phyloP scores from a whole-genome alignment of 768 basidiomycete species.

The Calocybe cyanea region DNA sequence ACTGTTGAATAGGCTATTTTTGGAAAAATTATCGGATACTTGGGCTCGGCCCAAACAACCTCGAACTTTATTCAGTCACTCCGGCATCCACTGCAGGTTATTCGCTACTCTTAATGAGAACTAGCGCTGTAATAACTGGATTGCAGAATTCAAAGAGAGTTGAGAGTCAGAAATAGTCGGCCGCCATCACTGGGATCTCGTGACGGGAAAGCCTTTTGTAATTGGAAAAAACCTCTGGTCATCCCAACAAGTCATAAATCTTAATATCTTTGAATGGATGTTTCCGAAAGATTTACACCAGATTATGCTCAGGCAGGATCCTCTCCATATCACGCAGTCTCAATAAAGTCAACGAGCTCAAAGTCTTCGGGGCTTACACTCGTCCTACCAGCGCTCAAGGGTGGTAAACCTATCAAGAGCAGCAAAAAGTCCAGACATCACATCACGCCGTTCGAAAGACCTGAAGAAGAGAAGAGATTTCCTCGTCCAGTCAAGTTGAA shows the following conservation, averaged over 20 bases:
- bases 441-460: conserved; percentile 24
- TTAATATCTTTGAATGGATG: conserved; percentile 17
- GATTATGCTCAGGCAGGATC: conserved; percentile 10
- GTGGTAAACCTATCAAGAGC: conserved; percentile 52
- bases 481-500: conserved; percentile 70
- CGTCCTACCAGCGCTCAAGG: conserved; percentile 63
- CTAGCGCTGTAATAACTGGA: too few species aligned
- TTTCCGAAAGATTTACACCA: conserved; percentile 17
- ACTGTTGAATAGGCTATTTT: too few species aligned
- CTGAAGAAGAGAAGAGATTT: conserved; percentile 34
- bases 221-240: too few species aligned
- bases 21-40: too few species aligned
- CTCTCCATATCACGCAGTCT: conserved; percentile 4
- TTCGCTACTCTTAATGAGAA: too few species aligned
- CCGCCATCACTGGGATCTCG: not conserved
- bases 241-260: conserved; percentile 4
- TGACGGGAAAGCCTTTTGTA: not conserved
- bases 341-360: conserved; percentile 22
- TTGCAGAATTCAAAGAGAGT: too few species aligned
- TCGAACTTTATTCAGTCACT: too few species aligned
- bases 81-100: too few species aligned
- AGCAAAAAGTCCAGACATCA: conserved; percentile 43
- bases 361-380: conserved; percentile 55
- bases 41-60: too few species aligned
- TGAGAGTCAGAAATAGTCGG: too few species aligned